Conservation (phyloP, 306 rosid genomes). For the Cicer bijugum region DNA sequence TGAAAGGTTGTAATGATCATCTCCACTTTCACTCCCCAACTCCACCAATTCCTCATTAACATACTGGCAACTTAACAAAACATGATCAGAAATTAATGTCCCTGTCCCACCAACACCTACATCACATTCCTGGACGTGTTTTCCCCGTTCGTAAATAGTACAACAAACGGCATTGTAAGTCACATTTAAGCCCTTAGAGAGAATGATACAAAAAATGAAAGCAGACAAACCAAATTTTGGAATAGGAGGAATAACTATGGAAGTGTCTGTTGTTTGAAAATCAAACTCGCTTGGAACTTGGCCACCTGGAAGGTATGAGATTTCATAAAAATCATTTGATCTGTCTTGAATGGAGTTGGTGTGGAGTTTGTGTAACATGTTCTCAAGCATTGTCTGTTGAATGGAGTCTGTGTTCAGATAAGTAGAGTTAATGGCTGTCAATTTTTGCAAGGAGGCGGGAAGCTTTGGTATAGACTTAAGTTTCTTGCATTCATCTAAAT, state of each 20-base stretch:
- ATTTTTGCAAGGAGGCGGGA: background rate
- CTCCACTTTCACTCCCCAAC: background rate
- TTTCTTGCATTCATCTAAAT: background rate
- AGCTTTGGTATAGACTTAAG: background rate
- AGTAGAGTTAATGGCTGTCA: background rate
- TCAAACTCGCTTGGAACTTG: background rate
- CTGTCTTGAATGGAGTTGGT: background rate
- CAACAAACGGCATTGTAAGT: fast-evolving
- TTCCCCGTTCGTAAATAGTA: background rate
- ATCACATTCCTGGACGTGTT: background rate
- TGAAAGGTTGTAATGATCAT: background rate
- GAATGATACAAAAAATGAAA: background rate
- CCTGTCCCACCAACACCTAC: background rate
- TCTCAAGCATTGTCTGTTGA: background rate
- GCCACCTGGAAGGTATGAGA: background rate
- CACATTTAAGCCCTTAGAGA: background rate
- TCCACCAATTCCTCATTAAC: fast-evolving
- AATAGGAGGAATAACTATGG: slow-evolving; percentile 9
- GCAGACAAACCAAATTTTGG: background rate
- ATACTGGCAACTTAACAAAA: background rate
- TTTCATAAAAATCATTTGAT: background rate
- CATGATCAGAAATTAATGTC: background rate
- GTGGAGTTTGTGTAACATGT: background rate
- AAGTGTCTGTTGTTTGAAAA: background rate
- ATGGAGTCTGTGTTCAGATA: background rate